Conservation (phyloP, 352 stramenopile genomes). For the Phytophthora cryptogea region DNA sequence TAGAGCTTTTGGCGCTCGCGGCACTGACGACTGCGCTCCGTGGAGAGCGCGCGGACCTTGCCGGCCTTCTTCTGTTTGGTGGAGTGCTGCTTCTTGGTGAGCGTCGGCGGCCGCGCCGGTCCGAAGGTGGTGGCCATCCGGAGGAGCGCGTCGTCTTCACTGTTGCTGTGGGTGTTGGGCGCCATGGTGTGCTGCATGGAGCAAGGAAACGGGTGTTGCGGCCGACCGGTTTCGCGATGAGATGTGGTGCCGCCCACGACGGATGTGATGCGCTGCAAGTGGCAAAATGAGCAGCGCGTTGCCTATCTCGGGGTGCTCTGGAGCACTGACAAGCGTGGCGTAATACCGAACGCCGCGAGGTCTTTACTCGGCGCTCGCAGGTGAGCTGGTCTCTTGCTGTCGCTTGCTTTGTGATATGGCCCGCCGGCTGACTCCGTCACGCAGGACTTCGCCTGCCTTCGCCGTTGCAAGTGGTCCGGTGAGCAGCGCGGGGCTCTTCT, state of each 20-base stretch:
- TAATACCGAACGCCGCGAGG: constrained; percentile 18
- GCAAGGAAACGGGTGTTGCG: not conserved
- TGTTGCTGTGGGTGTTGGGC: constrained; percentile 9
- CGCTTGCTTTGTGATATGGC: constrained; percentile 19
- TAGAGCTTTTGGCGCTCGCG: constrained; percentile 57
- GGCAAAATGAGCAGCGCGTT: constrained; percentile 35
- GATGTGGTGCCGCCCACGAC: constrained; percentile 20
- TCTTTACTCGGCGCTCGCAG: constrained; percentile 32
- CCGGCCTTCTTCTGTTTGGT: constrained; percentile 10
- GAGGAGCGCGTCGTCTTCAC: constrained; percentile 6
- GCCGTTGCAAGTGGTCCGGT: not conserved
- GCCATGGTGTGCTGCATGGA: constrained; percentile 21
- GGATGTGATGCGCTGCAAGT: constrained; percentile 32
- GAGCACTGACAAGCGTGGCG: constrained; percentile 6
- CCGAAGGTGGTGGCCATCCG: constrained; percentile 6
- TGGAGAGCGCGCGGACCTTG: constrained; percentile 42
- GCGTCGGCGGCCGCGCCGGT: constrained; percentile 1
- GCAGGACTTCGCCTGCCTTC: constrained; percentile 3
- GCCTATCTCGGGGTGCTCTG: constrained; percentile 8
- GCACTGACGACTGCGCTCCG: constrained; percentile 53
- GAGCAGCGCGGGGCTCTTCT: constrained; percentile 29
- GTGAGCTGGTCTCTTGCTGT: constrained; percentile 18
- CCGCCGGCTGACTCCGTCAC: constrained; percentile 8
- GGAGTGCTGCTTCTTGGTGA: constrained; percentile 22
- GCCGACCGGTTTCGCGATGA: constrained; percentile 8